A percentile compares a stretch with the other conserved stretches of the same genome.
Evolutionary conservation across 1,284 basidiomycete species (phyloP).

Genomic region (Cutaneotrichosporon dermatis): DNA sequence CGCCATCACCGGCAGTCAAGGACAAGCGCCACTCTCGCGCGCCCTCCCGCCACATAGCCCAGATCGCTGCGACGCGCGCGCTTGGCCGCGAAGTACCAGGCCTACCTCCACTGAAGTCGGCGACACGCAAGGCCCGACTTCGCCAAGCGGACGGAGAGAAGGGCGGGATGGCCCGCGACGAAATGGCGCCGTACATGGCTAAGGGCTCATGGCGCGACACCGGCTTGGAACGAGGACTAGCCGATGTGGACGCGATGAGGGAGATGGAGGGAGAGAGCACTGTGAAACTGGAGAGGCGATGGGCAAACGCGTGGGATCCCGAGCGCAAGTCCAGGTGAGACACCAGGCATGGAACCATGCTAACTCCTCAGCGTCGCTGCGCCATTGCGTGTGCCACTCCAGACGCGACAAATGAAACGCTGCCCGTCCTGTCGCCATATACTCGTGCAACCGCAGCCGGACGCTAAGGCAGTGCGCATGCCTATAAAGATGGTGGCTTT

Average conservation of each 20-base stretch:
- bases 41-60: constrained; percentile 43
- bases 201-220: constrained; percentile 34
- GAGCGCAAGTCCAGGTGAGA: constrained; percentile 60
- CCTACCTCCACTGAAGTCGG: constrained; percentile 17
- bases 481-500: constrained; percentile 96
- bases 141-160: constrained; percentile 1
- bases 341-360: background rate
- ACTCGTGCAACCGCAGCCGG: constrained; percentile 96
- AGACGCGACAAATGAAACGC: constrained; percentile 89
- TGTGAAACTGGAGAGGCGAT: constrained; percentile 69
- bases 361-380: constrained; percentile 39
- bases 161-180: constrained; percentile 31
- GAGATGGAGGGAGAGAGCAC: constrained; percentile 61
- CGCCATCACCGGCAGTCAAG: constrained; percentile 9
- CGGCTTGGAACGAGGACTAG: constrained; percentile 20
- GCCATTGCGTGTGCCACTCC: constrained; percentile 82
- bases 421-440: constrained; percentile 87
- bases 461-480: constrained; percentile 89
- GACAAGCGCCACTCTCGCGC: constrained; percentile 6
- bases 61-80: constrained; percentile 41
- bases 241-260: constrained; percentile 51
- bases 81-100: constrained; percentile 36
- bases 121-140: constrained; percentile 4
- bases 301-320: constrained; percentile 72
- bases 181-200: constrained; percentile 34